These are phyloP conservation scores for Aspergillus avenaceus DNA, from an alignment of 495 filamentous ascomycete genomes.

Conservation along the genomic window DNA sequence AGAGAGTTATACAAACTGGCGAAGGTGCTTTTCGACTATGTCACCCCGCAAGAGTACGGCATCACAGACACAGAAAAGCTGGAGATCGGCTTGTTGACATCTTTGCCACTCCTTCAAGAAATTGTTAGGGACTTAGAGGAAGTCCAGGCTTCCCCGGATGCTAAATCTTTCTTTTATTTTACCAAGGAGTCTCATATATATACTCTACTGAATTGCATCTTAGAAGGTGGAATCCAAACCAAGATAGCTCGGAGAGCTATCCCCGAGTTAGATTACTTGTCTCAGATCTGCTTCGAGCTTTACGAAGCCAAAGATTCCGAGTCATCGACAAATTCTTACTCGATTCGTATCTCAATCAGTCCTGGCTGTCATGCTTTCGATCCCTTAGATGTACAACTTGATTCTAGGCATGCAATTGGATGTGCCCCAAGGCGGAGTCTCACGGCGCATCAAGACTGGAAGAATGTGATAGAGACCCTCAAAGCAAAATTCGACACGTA, in stretches of 20 bases:
- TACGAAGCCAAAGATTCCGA: constrained; percentile 87
- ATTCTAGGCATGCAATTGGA: constrained; percentile 91
- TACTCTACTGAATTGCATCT: constrained; percentile 93
- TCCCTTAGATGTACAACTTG: constrained; percentile 90
- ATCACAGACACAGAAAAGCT: constrained; percentile 92
- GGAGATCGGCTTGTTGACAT: constrained; percentile 93
- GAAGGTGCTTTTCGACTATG: constrained; percentile 96
- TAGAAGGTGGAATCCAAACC: constrained; percentile 91
- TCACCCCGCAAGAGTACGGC: constrained; percentile 96
- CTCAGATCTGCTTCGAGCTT: constrained; percentile 93
- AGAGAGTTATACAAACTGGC: constrained; percentile 88
- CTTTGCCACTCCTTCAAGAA: constrained; percentile 86
- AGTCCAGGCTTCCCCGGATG: constrained; percentile 87
- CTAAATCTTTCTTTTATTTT: constrained; percentile 97
- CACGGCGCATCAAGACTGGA: constrained; percentile 93
- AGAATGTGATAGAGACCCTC: constrained; percentile 87
- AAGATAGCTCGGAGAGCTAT: constrained; percentile 90
- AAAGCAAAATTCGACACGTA: constrained; percentile 92
- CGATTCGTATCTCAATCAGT: constrained; percentile 90
- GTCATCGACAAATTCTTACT: constrained; percentile 75
- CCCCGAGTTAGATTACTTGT: constrained; percentile 96
- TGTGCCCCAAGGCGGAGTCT: constrained; percentile 84
- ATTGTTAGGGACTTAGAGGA: constrained; percentile 97
- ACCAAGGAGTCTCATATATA: constrained; percentile 99
- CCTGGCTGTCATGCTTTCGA: constrained; percentile 96